These are phyloP conservation scores for Solanum medicagineum DNA, from an alignment of 257 asterid species.

Conservation along the genomic window DNA sequence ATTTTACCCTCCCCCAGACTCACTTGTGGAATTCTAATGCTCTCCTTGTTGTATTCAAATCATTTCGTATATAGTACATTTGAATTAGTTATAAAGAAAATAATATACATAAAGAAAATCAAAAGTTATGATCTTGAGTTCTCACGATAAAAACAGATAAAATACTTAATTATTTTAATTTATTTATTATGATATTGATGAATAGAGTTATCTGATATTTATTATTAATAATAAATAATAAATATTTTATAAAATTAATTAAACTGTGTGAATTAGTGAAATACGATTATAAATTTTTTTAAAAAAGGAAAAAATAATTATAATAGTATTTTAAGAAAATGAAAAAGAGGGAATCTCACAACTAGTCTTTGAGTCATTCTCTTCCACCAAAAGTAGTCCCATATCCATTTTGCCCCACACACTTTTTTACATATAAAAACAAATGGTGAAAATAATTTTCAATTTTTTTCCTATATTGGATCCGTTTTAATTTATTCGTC, in stretches of 20 bases:
- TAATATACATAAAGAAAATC: background rate
- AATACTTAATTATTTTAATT: background rate
- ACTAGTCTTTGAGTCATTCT: background rate
- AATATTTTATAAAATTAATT: background rate
- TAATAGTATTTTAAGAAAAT: no score
- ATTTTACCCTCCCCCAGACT: no score
- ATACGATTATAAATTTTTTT: background rate
- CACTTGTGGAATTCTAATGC: no score
- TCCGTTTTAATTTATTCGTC: background rate
- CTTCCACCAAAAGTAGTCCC: background rate
- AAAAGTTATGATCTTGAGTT: no score
- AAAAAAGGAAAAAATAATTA: no score
- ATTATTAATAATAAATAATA: background rate
- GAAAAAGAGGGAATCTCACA: background rate
- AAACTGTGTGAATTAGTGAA: background rate
- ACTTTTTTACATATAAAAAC: background rate
- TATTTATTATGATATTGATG: no score
- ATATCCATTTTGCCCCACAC: background rate
- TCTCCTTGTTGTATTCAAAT: background rate
- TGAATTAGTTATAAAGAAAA: background rate
- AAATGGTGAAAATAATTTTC: background rate
- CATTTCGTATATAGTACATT: background rate
- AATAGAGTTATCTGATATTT: background rate
- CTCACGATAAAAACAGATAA: background rate
- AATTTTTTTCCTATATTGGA: background rate